Evolutionary conservation across 2,329 filamentous ascomycete genomes (phyloP).

Genomic region (Chaetomiaceae sp.): DNA sequence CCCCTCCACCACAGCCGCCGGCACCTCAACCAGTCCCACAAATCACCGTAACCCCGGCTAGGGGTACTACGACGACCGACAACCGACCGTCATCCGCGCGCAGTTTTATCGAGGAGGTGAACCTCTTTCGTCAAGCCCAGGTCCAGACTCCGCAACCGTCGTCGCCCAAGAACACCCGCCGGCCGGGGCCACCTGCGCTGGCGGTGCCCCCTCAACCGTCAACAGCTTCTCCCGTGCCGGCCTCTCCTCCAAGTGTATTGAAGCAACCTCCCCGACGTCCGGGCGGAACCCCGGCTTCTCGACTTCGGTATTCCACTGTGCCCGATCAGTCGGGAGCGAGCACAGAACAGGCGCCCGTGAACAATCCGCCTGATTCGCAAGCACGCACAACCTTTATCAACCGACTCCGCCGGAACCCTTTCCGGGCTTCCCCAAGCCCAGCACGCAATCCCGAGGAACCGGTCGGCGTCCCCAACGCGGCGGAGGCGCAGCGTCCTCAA

Average conservation of each 20-base stretch:
- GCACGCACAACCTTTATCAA: background rate
- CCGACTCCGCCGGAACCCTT: background rate
- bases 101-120: conserved; percentile 28
- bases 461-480: background rate
- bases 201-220: background rate
- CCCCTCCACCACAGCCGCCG: conserved; percentile 9
- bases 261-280: conserved; percentile 7
- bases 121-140: conserved; percentile 21
- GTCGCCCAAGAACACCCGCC: background rate
- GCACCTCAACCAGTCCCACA: background rate
- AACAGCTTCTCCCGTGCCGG: background rate
- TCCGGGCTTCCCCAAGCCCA: background rate
- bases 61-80: background rate
- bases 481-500: too few relatives aligned
- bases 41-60: conserved; percentile 6
- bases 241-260: conserved; percentile 7
- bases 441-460: background rate
- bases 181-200: background rate
- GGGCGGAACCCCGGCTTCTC: background rate
- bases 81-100: conserved; percentile 13
- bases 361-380: background rate
- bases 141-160: conserved; percentile 19
- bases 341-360: background rate
- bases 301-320: background rate
- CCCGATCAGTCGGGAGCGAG: background rate